Evolutionary conservation across 2,329 filamentous ascomycete genomes (phyloP).

Genomic region (Arthroderma sp.): DNA sequence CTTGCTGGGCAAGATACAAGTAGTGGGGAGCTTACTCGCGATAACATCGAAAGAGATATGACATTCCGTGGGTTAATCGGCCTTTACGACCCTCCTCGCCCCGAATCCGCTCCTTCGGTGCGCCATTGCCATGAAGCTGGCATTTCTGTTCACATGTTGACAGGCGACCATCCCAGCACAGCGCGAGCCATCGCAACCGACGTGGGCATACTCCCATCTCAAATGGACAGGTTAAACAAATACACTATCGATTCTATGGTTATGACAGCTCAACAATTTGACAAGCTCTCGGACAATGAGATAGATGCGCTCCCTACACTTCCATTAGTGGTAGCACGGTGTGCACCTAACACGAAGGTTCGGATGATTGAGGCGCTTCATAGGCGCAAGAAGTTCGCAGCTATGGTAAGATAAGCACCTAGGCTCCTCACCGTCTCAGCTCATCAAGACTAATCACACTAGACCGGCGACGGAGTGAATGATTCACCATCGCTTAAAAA

Average conservation of each 20-base stretch:
- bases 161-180: conserved; percentile 68
- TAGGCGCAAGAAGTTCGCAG: conserved; percentile 57
- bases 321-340: conserved; percentile 47
- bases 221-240: conserved; percentile 47
- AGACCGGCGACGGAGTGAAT: conserved; percentile 73
- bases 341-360: conserved; percentile 55
- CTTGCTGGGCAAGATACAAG: conserved; percentile 18
- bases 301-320: conserved; percentile 50
- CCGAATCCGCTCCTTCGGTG: conserved; percentile 63
- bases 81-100: conserved; percentile 74
- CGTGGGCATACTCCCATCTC: conserved; percentile 60
- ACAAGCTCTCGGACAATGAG: conserved; percentile 59
- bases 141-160: conserved; percentile 72
- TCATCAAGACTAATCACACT: not conserved
- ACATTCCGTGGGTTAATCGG: conserved; percentile 70
- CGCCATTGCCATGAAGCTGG: conserved; percentile 58
- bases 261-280: conserved; percentile 65
- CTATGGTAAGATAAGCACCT: conserved; percentile 43
- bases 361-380: conserved; percentile 62
- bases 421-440: not conserved
- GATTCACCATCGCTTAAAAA: conserved; percentile 70
- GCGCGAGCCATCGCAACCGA: conserved; percentile 65
- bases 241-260: conserved; percentile 55
- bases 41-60: conserved; percentile 54
- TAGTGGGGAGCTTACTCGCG: conserved; percentile 40